Percentiles rank a stretch among this genome's conserved stretches.
phyloP scores from a whole-genome alignment of 805 yeast species.

The Candida golubevii region DNA sequence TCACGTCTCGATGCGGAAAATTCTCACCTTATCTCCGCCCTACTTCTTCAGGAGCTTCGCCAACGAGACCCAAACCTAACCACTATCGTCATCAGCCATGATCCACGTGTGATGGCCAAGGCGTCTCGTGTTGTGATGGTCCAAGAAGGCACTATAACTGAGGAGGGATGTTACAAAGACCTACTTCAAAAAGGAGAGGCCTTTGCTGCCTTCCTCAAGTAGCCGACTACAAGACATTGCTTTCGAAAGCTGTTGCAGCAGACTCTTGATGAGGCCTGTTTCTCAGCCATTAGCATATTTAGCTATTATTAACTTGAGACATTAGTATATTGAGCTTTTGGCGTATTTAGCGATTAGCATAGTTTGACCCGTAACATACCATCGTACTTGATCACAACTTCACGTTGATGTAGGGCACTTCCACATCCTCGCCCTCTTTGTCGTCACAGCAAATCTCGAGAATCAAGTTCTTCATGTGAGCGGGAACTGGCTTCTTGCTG shows the following conservation, averaged over 20 bases:
- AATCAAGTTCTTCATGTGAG: slow-evolving; percentile 70
- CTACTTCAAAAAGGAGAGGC: slow-evolving; percentile 26
- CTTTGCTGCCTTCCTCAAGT: slow-evolving; percentile 12
- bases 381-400: slow-evolving; percentile 19
- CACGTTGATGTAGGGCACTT: slow-evolving; percentile 81
- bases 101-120: slow-evolving; percentile 56
- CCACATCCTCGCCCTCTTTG: slow-evolving; percentile 89
- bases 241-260: too few species aligned
- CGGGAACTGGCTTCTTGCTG: slow-evolving; percentile 75
- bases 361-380: not conserved
- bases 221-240: not conserved
- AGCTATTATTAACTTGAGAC: too few species aligned
- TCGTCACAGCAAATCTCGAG: slow-evolving; percentile 93
- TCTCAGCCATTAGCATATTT: too few species aligned
- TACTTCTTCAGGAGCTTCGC: slow-evolving; percentile 35
- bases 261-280: too few species aligned
- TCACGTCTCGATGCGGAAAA: slow-evolving; percentile 76
- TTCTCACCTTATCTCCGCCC: slow-evolving; percentile 42
- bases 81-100: slow-evolving; percentile 69
- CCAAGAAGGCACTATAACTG: slow-evolving; percentile 45
- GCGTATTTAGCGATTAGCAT: not conserved
- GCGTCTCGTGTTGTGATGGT: slow-evolving; percentile 51
- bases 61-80: slow-evolving; percentile 27
- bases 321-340: too few species aligned
- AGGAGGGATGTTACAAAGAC: slow-evolving; percentile 37